Evolutionary conservation across 164 flowering plant genomes (phyloP).

Genomic region (Buxus sempervirens): DNA sequence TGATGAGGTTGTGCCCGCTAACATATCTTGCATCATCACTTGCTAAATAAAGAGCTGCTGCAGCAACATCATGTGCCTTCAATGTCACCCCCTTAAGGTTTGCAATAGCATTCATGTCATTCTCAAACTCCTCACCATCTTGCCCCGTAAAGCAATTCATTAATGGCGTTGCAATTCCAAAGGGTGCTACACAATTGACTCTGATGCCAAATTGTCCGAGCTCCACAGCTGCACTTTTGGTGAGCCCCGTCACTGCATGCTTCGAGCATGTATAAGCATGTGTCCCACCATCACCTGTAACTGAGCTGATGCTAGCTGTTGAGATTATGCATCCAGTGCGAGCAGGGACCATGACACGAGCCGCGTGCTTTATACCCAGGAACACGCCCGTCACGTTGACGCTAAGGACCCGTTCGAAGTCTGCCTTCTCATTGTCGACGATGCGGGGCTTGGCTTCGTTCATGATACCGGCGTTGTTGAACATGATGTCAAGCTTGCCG

Average conservation of each 20-base stretch:
- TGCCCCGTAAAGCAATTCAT: too few relatives aligned
- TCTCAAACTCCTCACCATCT: too few relatives aligned
- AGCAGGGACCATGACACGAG: conserved; percentile 42
- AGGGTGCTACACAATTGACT: too few relatives aligned
- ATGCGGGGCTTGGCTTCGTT: conserved; percentile 2
- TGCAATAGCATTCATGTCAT: too few relatives aligned
- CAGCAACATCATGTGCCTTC: too few relatives aligned
- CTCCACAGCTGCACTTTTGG: conserved; percentile 11
- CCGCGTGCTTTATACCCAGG: conserved; percentile 44
- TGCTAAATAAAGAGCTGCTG: too few relatives aligned
- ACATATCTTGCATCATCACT: too few relatives aligned
- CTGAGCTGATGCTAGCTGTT: conserved; percentile 20
- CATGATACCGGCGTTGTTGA: conserved; percentile 35
- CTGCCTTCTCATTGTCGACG: conserved; percentile 9
- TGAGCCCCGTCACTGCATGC: conserved; percentile 41
- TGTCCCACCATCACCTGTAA: conserved; percentile 25
- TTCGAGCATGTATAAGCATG: conserved; percentile 43
- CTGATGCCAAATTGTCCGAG: too few relatives aligned
- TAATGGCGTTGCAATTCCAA: too few relatives aligned
- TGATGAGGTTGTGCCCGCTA: too few relatives aligned
- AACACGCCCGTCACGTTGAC: conserved; percentile 29
- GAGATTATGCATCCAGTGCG: conserved; percentile 34
- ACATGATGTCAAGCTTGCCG: conserved; percentile 41
- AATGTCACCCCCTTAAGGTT: too few relatives aligned
- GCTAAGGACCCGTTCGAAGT: conserved; percentile 21